phyloP scores from a whole-genome alignment of 2,329 filamentous ascomycete genomes.

The Eutypella sp. region DNA sequence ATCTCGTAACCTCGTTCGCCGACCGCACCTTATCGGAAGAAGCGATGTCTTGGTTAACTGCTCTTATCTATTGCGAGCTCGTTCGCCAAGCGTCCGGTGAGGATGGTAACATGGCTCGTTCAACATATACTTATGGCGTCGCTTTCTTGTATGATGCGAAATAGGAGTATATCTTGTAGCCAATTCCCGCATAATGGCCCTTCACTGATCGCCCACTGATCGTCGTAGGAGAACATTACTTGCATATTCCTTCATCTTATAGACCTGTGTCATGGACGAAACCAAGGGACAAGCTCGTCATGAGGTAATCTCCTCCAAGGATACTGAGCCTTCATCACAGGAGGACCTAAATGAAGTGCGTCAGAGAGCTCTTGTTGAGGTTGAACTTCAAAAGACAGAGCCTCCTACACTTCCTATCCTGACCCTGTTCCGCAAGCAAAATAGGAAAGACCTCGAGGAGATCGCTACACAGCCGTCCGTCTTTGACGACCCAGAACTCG shows the following conservation, averaged over 20 bases:
- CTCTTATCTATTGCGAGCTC: not conserved
- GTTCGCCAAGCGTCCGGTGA: not conserved
- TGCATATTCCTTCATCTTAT: not conserved
- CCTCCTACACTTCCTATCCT: constrained; percentile 18
- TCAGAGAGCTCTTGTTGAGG: not conserved
- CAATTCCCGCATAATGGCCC: no score
- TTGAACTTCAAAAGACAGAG: constrained; percentile 17
- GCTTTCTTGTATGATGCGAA: not conserved
- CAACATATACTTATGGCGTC: not conserved
- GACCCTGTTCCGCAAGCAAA: constrained; percentile 17
- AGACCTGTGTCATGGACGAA: not conserved
- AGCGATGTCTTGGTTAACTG: not conserved
- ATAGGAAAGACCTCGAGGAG: constrained; percentile 12
- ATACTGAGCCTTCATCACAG: not conserved
- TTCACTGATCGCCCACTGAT: no score
- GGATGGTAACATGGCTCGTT: not conserved
- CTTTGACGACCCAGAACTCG: constrained; percentile 35
- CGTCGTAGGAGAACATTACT: not conserved
- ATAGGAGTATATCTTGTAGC: not conserved
- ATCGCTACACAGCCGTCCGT: constrained; percentile 40
- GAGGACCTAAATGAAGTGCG: not conserved
- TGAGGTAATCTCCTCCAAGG: not conserved
- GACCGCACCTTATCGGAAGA: not conserved
- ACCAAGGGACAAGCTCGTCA: not conserved
- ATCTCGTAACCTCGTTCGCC: not conserved